Conservation (phyloP, 164 flowering plant species). For the Nymphaea thermarum region DNA sequence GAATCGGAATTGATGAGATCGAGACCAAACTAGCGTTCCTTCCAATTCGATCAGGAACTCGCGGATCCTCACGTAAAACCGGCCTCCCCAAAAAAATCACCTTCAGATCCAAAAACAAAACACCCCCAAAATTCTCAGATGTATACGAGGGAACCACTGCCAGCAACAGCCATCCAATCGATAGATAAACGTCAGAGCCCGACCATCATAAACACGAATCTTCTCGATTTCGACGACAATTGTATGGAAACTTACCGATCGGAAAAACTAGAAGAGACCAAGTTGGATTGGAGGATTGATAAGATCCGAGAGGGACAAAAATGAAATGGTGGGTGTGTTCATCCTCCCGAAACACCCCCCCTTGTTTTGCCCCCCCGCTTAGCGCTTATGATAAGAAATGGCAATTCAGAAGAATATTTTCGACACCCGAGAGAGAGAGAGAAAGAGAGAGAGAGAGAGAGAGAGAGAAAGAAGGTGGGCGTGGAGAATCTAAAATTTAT, state of each 20-base stretch:
- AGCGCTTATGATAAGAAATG: conserved; percentile 8
- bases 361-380: conserved; percentile 15
- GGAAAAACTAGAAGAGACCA: conserved; percentile 6
- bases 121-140: not conserved
- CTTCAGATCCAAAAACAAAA: not conserved
- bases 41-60: conserved; percentile 34
- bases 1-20: not conserved
- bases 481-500: conserved; percentile 4
- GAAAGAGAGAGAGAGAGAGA: conserved; percentile 11
- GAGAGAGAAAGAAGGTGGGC: conserved; percentile 14
- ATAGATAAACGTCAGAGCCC: not conserved
- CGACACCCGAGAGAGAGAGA: conserved; percentile 7
- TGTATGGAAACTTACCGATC: conserved; percentile 11
- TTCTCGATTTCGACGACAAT: not conserved
- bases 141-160: too few species aligned
- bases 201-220: not conserved
- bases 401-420: conserved; percentile 7
- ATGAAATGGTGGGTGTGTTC: conserved; percentile 40
- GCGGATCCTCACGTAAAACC: conserved; percentile 12
- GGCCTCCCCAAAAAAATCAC: not conserved
- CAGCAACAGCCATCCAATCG: too few species aligned
- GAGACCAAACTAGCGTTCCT: conserved; percentile 11
- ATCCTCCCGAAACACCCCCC: conserved; percentile 28
- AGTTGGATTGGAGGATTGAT: conserved; percentile 3
- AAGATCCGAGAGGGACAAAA: conserved; percentile 59